Evolutionary conservation across 768 basidiomycete genomes (phyloP).

Genomic region (Termitomyces sp.): DNA sequence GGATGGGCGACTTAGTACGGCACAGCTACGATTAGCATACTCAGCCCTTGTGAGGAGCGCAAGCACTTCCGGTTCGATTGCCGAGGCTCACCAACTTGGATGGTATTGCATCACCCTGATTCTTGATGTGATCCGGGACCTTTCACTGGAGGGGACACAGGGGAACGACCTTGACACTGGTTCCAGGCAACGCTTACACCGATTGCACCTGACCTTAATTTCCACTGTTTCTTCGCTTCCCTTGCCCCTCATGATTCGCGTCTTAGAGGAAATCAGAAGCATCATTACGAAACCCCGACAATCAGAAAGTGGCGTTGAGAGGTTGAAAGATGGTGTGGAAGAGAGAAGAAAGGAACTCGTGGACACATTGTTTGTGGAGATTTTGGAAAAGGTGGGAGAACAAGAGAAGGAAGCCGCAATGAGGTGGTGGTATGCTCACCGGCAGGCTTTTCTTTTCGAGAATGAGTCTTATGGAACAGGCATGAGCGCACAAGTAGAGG

Average conservation of each 20-base stretch:
- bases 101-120: slow-evolving; percentile 67
- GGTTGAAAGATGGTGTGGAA: slow-evolving; percentile 8
- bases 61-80: slow-evolving; percentile 27
- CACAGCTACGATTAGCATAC: slow-evolving; percentile 73
- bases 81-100: slow-evolving; percentile 42
- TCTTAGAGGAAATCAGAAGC: slow-evolving; percentile 45
- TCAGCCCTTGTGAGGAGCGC: slow-evolving; percentile 67
- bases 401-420: slow-evolving; percentile 64
- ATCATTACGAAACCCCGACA: slow-evolving; percentile 25
- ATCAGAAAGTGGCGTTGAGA: slow-evolving; percentile 17
- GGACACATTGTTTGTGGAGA: slow-evolving; percentile 57
- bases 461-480: background rate
- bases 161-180: slow-evolving; percentile 13
- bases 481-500: slow-evolving; percentile 3
- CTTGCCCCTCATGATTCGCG: slow-evolving; percentile 47
- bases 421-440: slow-evolving; percentile 68
- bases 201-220: slow-evolving; percentile 61
- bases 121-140: slow-evolving; percentile 39
- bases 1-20: slow-evolving; percentile 54
- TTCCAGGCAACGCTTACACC: slow-evolving; percentile 36
- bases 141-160: slow-evolving; percentile 21
- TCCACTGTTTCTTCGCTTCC: slow-evolving; percentile 65
- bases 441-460: slow-evolving; percentile 8
- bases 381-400: slow-evolving; percentile 63
- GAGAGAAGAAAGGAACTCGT: slow-evolving; percentile 40